Percentiles rank a stretch among this genome's conserved stretches.
Conservation (phyloP, 805 yeast species). For the Metschnikowia anglica region DNA sequence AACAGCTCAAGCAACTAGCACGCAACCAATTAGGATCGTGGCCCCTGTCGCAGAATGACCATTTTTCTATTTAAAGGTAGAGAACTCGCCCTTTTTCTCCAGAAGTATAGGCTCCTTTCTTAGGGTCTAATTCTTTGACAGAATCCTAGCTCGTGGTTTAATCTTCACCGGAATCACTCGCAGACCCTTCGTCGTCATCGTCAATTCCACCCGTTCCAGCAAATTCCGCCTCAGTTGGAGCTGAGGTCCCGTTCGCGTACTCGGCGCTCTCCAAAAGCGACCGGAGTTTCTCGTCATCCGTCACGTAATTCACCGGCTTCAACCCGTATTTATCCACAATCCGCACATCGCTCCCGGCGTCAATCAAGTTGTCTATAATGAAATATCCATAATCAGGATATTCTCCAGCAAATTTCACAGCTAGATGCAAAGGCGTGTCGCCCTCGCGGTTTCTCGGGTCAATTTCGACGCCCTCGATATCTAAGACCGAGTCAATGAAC, state of each 20-base stretch:
- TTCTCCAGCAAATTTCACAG: slow-evolving; percentile 70
- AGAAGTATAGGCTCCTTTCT: no score
- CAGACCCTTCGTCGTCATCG: slow-evolving; percentile 39
- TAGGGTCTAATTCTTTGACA: no score
- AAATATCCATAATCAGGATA: slow-evolving; percentile 86
- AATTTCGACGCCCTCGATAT: slow-evolving; percentile 86
- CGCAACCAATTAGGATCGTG: slow-evolving; percentile 43
- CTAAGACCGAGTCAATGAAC: slow-evolving; percentile 75
- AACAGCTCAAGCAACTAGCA: slow-evolving; percentile 26
- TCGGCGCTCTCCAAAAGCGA: slow-evolving; percentile 80
- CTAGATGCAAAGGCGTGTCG: slow-evolving; percentile 86
- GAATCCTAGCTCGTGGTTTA: no score
- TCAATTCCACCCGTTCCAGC: slow-evolving; percentile 32
- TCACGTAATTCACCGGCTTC: slow-evolving; percentile 72
- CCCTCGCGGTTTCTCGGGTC: slow-evolving; percentile 79
- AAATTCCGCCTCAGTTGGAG: slow-evolving; percentile 23
- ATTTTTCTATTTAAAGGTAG: neutral
- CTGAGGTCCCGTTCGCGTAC: slow-evolving; percentile 53
- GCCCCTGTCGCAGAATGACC: slow-evolving; percentile 30
- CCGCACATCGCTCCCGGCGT: slow-evolving; percentile 86
- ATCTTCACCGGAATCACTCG: slow-evolving; percentile 25
- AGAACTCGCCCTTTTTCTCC: no score
- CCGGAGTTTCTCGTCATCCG: slow-evolving; percentile 54
- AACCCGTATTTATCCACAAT: slow-evolving; percentile 49
- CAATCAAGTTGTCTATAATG: slow-evolving; percentile 75